phyloP scores from a whole-genome alignment of 768 basidiomycete species.

The Daedalea quercina region DNA sequence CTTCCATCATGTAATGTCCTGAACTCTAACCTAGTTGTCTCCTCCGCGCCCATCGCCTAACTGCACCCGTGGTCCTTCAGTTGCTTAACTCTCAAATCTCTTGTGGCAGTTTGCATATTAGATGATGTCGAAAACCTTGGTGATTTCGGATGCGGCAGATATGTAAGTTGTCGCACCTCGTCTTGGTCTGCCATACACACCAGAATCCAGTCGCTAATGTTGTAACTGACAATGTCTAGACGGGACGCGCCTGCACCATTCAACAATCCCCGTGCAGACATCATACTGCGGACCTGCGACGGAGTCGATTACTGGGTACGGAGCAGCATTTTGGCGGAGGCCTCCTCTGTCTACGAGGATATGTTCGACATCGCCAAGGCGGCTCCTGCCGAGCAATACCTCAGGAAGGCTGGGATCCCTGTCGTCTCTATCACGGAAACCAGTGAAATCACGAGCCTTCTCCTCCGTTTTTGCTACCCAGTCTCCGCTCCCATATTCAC shows the following conservation, averaged over 20 bases:
- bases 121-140: too few relatives aligned
- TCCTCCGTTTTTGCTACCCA: slow-evolving; percentile 27
- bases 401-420: neutral
- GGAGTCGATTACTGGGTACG: slow-evolving; percentile 11
- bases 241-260: slow-evolving; percentile 3
- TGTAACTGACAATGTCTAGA: too few relatives aligned
- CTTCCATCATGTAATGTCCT: too few relatives aligned
- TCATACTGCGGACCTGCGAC: slow-evolving; percentile 13
- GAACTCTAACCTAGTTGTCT: too few relatives aligned
- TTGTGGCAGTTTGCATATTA: too few relatives aligned
- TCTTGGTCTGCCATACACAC: too few relatives aligned
- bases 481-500: slow-evolving; percentile 18
- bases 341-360: slow-evolving; percentile 12
- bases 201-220: too few relatives aligned
- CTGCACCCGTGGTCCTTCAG: too few relatives aligned
- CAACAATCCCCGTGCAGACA: slow-evolving; percentile 7
- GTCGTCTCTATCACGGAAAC: neutral
- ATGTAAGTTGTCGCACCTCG: too few relatives aligned
- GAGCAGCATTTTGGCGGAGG: slow-evolving; percentile 7
- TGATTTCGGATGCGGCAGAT: too few relatives aligned
- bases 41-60: too few relatives aligned
- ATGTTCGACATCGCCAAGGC: slow-evolving; percentile 7
- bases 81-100: too few relatives aligned
- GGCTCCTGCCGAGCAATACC: neutral
- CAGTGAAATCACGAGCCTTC: neutral